Base-by-base conservation (phyloP, 2,329 filamentous ascomycete species). In the Xylariaceae sp. region DNA sequence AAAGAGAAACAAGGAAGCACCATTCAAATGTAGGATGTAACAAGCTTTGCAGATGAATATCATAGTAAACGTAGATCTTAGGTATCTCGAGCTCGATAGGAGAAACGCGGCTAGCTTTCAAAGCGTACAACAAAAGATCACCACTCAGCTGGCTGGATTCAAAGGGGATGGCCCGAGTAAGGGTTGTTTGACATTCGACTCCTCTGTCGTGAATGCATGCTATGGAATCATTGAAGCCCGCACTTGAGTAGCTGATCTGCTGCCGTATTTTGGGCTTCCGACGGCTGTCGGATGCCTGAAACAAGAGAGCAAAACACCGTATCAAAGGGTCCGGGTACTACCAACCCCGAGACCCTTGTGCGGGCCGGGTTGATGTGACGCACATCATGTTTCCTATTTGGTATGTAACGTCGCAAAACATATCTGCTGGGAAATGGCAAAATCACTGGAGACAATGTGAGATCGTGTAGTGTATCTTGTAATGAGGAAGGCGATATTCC, bases 321-420 rank as follows among this genome's bases (percentile, higher is more conserved):
- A 59, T 57, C 53, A 59, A 63, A 63, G 53, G 60, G 57, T 56
- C 57, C 67, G 67, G 66, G 57, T 63, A 47, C 48, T 63, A 55
- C 54, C 60, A 61, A 46, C 55, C 60, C 65, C 65, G 65, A 53
- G 50, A 24, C 48, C 62, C 61, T 59, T 53, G 55, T 55, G 52
- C 23, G 37, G 42, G 47, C 53, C 57, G 52, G 55, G 59, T 57
- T 43, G 11, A 24, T 32, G 57, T 50, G 48, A 50, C 47, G 57
- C 59, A 54, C 55, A 55, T 63, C 58, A 60, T 52, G 60, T 61
- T 62, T 60, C 52, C 51, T 35, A 49, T 52, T 50, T 53, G 37
- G 42, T 48, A 42, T 49, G 16, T 40, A 47, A 49, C 10, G 16
- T 45, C 33, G 46, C 46, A 33, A 41, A 15, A 23, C 8, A 36